These are phyloP conservation scores for Chlorella vulgaris DNA, from an alignment of 139 green algal genomes.

Conservation along the genomic window DNA sequence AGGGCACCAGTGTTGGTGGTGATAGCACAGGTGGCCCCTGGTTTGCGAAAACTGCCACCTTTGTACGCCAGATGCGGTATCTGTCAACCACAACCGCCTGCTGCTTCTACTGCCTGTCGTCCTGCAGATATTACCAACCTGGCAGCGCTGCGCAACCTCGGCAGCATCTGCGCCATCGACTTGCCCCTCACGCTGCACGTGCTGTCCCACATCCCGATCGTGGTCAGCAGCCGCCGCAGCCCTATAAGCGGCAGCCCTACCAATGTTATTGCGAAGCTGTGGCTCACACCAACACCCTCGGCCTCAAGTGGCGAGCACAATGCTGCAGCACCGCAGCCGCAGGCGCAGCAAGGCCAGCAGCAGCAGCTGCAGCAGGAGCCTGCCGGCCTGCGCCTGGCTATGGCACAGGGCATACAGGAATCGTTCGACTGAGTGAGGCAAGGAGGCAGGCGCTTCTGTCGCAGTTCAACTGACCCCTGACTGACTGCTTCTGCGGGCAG, in stretches of 20 bases:
- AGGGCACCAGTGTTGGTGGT: no score
- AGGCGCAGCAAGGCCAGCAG: no score
- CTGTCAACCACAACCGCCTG: no score
- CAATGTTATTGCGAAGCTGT: constrained; percentile 39
- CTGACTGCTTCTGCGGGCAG: no score
- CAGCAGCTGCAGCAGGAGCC: neutral
- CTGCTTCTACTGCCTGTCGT: neutral
- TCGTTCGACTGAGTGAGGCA: neutral
- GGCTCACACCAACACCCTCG: constrained; percentile 1
- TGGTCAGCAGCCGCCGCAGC: constrained; percentile 38
- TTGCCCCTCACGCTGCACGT: constrained; percentile 48
- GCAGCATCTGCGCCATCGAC: constrained; percentile 6
- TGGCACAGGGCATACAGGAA: neutral
- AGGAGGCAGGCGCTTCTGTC: neutral
- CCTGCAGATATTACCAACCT: constrained; percentile 32
- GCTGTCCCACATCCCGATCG: constrained; percentile 45
- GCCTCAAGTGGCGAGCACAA: no score
- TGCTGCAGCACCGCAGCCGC: no score
- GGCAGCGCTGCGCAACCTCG: constrained; percentile 28
- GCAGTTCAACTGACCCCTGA: neutral
- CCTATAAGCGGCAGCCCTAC: constrained; percentile 45
- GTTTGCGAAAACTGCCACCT: no score
- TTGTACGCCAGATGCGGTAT: no score
- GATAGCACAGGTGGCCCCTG: no score
- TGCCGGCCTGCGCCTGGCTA: neutral